Percentiles rank a stretch among this genome's conserved stretches.
Conservation (phyloP, 2,329 filamentous ascomycete genomes). For the Falciphora oryzae region DNA sequence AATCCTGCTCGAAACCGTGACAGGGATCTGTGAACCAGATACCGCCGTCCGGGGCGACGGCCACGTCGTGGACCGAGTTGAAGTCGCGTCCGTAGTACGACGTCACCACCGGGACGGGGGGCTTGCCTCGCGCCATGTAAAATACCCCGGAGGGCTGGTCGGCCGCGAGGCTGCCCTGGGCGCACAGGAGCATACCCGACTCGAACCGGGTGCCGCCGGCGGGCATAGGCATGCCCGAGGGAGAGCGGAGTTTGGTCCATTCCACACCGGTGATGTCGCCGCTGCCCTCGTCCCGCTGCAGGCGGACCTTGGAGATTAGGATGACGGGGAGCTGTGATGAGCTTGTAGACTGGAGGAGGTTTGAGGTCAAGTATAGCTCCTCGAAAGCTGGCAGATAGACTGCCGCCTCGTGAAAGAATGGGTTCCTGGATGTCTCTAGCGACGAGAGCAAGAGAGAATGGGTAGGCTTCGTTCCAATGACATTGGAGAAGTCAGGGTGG, state of each 20-base stretch:
- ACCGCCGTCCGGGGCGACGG: constrained; percentile 29
- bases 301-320: constrained; percentile 37
- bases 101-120: constrained; percentile 31
- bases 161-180: constrained; percentile 17
- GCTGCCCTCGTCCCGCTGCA: constrained; percentile 21
- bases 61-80: constrained; percentile 40
- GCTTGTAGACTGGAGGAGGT: constrained; percentile 31
- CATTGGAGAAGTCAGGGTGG: constrained; percentile 26
- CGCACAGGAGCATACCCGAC: constrained; percentile 26
- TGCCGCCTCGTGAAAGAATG: constrained; percentile 41
- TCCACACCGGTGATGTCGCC: constrained; percentile 26
- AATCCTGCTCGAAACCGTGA: constrained; percentile 37
- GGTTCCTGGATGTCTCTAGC: constrained; percentile 31
- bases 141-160: constrained; percentile 29
- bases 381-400: constrained; percentile 33
- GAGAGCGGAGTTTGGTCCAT: constrained; percentile 37
- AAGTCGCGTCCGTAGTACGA: constrained; percentile 39
- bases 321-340: constrained; percentile 34
- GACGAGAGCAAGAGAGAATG: constrained; percentile 38
- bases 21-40: constrained; percentile 46
- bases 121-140: constrained; percentile 27
- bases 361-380: constrained; percentile 41
- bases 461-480: constrained; percentile 28
- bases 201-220: constrained; percentile 62
- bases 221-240: constrained; percentile 38